Percentiles rank a stretch among this genome's conserved stretches.
Evolutionary conservation across 2,329 filamentous ascomycete species (phyloP).

Genomic region (Pseudopyricularia cyperi): DNA sequence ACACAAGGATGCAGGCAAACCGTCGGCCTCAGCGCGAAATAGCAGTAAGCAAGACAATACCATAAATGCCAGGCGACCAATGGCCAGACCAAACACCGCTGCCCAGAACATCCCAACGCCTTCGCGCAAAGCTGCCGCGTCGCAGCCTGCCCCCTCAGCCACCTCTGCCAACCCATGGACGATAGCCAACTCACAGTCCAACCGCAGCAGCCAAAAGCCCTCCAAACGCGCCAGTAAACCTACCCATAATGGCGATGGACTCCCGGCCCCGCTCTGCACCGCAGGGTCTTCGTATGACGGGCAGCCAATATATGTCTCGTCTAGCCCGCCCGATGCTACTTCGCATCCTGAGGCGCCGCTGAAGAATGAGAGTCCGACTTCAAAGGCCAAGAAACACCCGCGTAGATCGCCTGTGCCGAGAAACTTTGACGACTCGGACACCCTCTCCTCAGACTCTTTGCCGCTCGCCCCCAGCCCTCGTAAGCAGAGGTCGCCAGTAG

Average conservation of each 20-base stretch:
- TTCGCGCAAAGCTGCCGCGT: neutral
- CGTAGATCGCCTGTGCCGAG: neutral
- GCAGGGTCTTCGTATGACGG: constrained; percentile 10
- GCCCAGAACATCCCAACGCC: neutral
- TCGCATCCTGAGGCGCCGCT: constrained; percentile 1
- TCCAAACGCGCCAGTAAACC: neutral
- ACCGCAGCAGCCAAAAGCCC: constrained; percentile 6
- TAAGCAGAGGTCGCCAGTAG: constrained; percentile 19
- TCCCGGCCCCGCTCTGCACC: neutral
- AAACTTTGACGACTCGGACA: neutral
- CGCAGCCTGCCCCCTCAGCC: constrained; percentile 1
- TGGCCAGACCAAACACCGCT: neutral
- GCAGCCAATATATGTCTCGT: constrained; percentile 14
- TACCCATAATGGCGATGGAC: neutral
- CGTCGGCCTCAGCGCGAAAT: neutral
- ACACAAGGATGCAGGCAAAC: constrained; percentile 1
- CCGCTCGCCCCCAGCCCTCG: constrained; percentile 28
- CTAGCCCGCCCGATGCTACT: constrained; percentile 12
- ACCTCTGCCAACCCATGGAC: constrained; percentile 24
- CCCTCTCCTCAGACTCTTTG: constrained; percentile 20
- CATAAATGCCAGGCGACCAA: neutral
- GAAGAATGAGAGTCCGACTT: constrained; percentile 21
- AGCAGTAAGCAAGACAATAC: neutral
- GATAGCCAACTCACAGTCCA: constrained; percentile 22
- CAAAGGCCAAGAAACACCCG: constrained; percentile 19